A percentile compares a stretch with the other conserved stretches of the same genome.
Conservation (phyloP, 345 rosid genomes). For the Passiflora organensis region DNA sequence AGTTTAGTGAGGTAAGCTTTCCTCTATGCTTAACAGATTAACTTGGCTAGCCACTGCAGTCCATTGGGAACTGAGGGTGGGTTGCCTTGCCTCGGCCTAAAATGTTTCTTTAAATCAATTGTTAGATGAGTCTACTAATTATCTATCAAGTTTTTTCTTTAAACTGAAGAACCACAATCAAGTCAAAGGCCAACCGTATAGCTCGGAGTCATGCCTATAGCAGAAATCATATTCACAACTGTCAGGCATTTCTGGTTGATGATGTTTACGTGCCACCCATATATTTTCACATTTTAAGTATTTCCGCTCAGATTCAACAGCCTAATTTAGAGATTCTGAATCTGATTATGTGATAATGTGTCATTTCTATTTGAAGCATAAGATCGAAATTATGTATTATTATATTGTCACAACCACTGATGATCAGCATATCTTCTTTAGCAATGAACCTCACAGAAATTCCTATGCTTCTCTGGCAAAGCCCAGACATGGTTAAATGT, state of each 20-base stretch:
- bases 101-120: too few relatives aligned
- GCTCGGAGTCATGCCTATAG: too few relatives aligned
- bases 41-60: background rate
- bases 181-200: too few relatives aligned
- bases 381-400: background rate
- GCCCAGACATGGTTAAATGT: background rate
- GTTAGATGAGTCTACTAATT: too few relatives aligned
- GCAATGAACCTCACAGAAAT: background rate
- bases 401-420: background rate
- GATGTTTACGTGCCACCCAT: constrained; percentile 26
- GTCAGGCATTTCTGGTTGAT: constrained; percentile 10
- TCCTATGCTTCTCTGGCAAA: constrained; percentile 12
- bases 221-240: constrained; percentile 5
- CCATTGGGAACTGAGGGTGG: background rate
- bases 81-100: too few relatives aligned
- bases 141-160: too few relatives aligned
- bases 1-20: too few relatives aligned
- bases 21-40: background rate
- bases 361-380: background rate
- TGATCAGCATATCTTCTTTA: background rate
- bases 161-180: too few relatives aligned
- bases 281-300: background rate
- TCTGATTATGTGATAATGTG: constrained; percentile 1
- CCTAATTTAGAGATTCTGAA: background rate
- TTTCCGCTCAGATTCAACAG: background rate